Evolutionary conservation across 2,329 filamentous ascomycete species (phyloP), one percentile per base, ranked within the genome.

Genomic region (Neonectria coccinea): DNA sequence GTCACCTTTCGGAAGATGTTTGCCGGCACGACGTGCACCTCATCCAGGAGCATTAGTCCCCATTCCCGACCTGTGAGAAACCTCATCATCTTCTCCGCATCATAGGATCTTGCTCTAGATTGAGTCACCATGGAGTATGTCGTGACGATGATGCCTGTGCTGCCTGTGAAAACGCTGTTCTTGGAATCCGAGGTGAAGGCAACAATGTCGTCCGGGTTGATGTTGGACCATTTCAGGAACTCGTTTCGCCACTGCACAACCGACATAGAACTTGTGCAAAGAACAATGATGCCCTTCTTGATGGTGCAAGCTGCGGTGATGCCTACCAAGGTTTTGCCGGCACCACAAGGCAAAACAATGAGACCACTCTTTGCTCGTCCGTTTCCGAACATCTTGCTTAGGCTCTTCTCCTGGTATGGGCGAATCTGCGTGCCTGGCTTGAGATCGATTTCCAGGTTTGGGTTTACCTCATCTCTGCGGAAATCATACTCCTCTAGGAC

Each of bases 111-210:
- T 64, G 93, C 91, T 54, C 93, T 88, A 14, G 91, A 94, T 74
- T 96, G 92, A 9, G 93, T 97, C n/a, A 99, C 94, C 96, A 99
- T 99, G 64, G 93, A 96, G 79, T 99, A 99, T 1, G 96, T 99
- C 11, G 94, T 97, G 56, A 99, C 94, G 70, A 99, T 97, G 69
- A 99, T 94, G 76, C 96, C 96, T 1, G 96, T 97, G 75, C 93
- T 95, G 54, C 94, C 89, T 1, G 91, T 90, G 73, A 99, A 97
- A 61, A 85, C 86, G 12, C 76, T 79, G 62, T 91, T 89, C 80
- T 99, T 99, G 77, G 93, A 93, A 70, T 97, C 94, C 0, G 94
- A 95, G 0, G 96, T 97, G 79, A 99, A 99, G 59, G 97, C 90
- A 31, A 94, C 93, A 74, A 99, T 94, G 75, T 97, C 94, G 70